A percentile compares a stretch with the other conserved stretches of the same genome.
These are phyloP conservation scores for Lomentospora prolificans DNA, from an alignment of 2,329 filamentous ascomycete species.

Conservation along the genomic window DNA sequence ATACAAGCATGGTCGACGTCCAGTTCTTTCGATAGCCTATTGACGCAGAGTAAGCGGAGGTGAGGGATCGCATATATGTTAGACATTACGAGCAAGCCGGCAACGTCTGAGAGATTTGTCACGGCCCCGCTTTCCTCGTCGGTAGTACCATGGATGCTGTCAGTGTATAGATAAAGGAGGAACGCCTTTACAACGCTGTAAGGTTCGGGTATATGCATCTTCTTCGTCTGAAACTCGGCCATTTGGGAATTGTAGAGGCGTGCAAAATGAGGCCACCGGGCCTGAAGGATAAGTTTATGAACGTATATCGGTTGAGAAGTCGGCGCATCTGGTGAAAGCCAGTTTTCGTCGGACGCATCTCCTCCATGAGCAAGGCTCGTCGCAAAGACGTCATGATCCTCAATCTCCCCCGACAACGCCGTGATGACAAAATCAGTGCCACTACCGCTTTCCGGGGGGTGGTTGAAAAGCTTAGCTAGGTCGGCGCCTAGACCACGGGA, in stretches of 20 bases:
- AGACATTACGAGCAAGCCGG: slow-evolving; percentile 90
- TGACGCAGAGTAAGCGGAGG: slow-evolving; percentile 81
- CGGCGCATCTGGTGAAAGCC: slow-evolving; percentile 50
- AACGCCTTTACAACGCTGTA: slow-evolving; percentile 92
- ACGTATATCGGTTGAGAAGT: slow-evolving; percentile 85
- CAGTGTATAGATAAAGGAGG: slow-evolving; percentile 92
- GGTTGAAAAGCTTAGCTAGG: slow-evolving; percentile 77
- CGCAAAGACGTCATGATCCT: slow-evolving; percentile 54
- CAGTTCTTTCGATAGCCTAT: slow-evolving; percentile 79
- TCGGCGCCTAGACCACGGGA: slow-evolving; percentile 71
- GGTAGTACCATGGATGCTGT: slow-evolving; percentile 60
- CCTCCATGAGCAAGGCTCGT: slow-evolving; percentile 37
- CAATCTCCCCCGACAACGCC: slow-evolving; percentile 68
- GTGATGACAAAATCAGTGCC: slow-evolving; percentile 89
- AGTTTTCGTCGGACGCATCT: slow-evolving; percentile 37
- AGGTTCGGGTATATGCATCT: slow-evolving; percentile 95
- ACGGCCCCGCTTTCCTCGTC: slow-evolving; percentile 59
- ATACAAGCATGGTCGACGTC: slow-evolving; percentile 92
- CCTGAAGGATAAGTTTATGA: slow-evolving; percentile 86
- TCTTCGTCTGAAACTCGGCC: slow-evolving; percentile 93
- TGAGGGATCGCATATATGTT: slow-evolving; percentile 97
- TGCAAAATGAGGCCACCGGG: slow-evolving; percentile 93
- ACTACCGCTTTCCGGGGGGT: slow-evolving; percentile 71
- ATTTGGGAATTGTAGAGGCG: slow-evolving; percentile 89
- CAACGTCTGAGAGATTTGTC: slow-evolving; percentile 71